A percentile compares a stretch with the other conserved stretches of the same genome.
phyloP scores from a whole-genome alignment of 2,329 filamentous ascomycete species.

The Thelonectria rubi region DNA sequence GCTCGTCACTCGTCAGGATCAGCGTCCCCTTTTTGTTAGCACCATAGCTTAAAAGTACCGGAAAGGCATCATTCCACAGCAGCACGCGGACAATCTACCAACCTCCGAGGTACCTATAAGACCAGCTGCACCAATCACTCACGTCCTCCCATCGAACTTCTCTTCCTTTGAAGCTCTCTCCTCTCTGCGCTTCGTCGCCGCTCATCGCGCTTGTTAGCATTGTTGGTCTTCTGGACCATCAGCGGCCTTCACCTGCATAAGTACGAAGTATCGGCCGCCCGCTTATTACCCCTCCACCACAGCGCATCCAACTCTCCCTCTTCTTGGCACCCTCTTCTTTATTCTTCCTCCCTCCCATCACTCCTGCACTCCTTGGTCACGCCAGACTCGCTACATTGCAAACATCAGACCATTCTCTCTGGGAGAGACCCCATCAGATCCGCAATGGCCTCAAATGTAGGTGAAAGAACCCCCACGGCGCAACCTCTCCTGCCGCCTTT shows the following conservation, averaged over 20 bases:
- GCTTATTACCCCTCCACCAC: conserved; percentile 17
- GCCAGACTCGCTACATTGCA: background rate
- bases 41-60: conserved; percentile 9
- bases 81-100: conserved; percentile 20
- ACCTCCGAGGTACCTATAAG: background rate
- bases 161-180: background rate
- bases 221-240: conserved; percentile 1
- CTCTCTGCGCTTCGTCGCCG: conserved; percentile 11
- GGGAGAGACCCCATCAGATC: background rate
- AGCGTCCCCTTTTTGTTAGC: conserved; percentile 19
- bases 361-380: background rate
- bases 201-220: conserved; percentile 37
- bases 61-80: conserved; percentile 16
- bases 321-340: conserved; percentile 1
- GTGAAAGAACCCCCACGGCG: conserved; percentile 16
- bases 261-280: conserved; percentile 13
- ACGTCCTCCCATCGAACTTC: background rate
- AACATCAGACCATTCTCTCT: background rate
- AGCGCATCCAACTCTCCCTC: background rate
- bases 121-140: background rate
- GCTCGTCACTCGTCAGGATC: background rate
- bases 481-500: background rate
- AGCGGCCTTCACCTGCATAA: conserved; percentile 17
- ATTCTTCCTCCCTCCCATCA: background rate
- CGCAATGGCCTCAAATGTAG: conserved; percentile 47